Percentiles rank a stretch among this genome's conserved stretches.
Conservation (phyloP, 2,329 filamentous ascomycete genomes). For the Stenocarpella maydis region DNA sequence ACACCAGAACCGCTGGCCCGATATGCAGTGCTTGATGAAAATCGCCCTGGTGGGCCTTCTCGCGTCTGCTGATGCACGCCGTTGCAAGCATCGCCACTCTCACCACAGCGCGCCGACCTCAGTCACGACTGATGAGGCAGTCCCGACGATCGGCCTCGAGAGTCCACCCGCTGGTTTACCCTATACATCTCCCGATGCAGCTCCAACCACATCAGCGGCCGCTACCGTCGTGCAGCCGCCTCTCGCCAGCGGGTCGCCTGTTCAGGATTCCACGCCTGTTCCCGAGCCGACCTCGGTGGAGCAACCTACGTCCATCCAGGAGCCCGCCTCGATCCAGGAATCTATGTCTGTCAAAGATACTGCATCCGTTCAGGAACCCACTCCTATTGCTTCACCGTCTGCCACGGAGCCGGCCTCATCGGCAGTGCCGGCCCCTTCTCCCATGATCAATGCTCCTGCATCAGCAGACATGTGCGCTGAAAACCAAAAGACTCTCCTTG, state of each 20-base stretch:
- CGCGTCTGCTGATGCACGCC: slow-evolving; percentile 9
- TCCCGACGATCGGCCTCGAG: neutral
- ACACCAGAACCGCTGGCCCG: neutral
- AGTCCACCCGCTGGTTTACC: neutral
- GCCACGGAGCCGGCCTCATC: neutral
- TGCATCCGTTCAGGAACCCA: neutral
- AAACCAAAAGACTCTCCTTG: slow-evolving; percentile 17
- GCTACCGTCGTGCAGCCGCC: neutral
- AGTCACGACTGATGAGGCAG: neutral
- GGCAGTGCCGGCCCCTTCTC: neutral
- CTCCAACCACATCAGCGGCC: neutral
- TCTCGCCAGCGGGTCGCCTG: neutral
- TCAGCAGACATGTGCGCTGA: slow-evolving; percentile 22
- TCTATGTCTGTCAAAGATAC: neutral
- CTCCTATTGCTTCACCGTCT: neutral
- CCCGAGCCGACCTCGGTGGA: neutral
- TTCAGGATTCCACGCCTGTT: neutral
- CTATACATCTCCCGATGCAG: slow-evolving; percentile 8
- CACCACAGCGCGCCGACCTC: slow-evolving; percentile 16
- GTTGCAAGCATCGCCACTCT: slow-evolving; percentile 29
- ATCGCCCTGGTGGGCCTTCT: slow-evolving; percentile 25
- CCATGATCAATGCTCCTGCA: slow-evolving; percentile 20
- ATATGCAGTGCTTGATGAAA: slow-evolving; percentile 20
- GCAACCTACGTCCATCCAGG: neutral
- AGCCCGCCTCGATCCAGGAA: neutral